A percentile compares a stretch with the other conserved stretches of the same genome.
Evolutionary conservation across 2,329 filamentous ascomycete species (phyloP).

Genomic region (Phoma sp.): DNA sequence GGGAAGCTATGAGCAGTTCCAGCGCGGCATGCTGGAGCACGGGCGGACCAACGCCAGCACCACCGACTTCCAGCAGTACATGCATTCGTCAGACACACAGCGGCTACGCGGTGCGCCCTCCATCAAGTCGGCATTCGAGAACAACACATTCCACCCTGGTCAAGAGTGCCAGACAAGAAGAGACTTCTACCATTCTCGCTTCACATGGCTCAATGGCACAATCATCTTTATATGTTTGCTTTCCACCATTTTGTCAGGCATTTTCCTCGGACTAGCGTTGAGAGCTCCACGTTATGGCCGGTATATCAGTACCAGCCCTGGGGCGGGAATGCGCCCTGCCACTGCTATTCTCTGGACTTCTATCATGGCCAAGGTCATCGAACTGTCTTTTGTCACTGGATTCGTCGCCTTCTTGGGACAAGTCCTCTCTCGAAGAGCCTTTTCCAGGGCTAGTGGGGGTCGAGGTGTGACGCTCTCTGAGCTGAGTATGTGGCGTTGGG

Average conservation of each 20-base stretch:
- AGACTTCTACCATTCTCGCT: constrained; percentile 48
- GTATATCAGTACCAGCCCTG: constrained; percentile 58
- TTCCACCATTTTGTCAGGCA: constrained; percentile 67
- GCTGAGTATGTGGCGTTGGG: constrained; percentile 78
- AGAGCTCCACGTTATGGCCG: constrained; percentile 68
- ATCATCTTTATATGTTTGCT: constrained; percentile 61
- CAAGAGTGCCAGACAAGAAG: constrained; percentile 46
- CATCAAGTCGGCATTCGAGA: constrained; percentile 45
- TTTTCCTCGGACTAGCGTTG: constrained; percentile 71
- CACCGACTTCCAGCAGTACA: constrained; percentile 41
- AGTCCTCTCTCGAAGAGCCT: constrained; percentile 71
- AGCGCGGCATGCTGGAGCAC: constrained; percentile 31
- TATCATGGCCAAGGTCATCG: constrained; percentile 76
- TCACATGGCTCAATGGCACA: constrained; percentile 57
- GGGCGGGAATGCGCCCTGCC: constrained; percentile 60
- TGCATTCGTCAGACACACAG: constrained; percentile 33
- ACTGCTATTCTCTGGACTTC: constrained; percentile 73
- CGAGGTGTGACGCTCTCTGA: constrained; percentile 76
- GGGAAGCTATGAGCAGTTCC: constrained; percentile 39
- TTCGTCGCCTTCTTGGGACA: constrained; percentile 79
- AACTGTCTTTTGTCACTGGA: constrained; percentile 78
- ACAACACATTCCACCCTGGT: constrained; percentile 42
- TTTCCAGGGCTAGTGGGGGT: constrained; percentile 59
- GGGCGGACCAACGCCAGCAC: constrained; percentile 24
- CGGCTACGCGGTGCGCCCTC: constrained; percentile 36